Conservation (phyloP, 2,329 filamentous ascomycete genomes). For the Aspergillus floridensis region DNA sequence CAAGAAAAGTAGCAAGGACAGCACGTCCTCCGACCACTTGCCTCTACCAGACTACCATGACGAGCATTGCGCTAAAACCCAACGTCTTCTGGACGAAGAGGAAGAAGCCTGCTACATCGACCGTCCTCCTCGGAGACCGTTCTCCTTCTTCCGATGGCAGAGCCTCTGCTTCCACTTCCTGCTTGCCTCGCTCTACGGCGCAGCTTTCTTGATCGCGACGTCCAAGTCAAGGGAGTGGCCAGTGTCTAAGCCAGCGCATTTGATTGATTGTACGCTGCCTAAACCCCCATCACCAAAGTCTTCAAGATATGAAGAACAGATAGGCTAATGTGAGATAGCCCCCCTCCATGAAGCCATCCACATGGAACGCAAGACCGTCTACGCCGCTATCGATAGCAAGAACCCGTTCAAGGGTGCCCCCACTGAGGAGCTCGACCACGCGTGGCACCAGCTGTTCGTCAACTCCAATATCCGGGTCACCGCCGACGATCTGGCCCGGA, state of each 20-base stretch:
- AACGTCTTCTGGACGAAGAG: background rate
- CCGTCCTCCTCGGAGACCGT: no score
- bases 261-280: background rate
- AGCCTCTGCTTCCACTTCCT: background rate
- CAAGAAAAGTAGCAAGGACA: background rate
- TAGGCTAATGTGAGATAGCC: background rate
- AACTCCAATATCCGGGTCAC: background rate
- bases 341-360: background rate
- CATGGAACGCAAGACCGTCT: background rate
- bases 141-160: background rate
- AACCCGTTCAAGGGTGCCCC: constrained; percentile 1
- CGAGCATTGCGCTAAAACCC: background rate
- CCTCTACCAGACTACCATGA: background rate
- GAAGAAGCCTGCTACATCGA: background rate
- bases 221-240: background rate
- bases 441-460: background rate
- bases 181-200: background rate
- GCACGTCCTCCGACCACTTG: background rate
- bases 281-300: no score
- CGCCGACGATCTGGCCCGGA: background rate
- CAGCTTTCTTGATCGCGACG: background rate
- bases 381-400: background rate
- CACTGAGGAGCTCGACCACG: background rate
- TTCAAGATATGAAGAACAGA: no score
- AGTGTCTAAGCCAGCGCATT: background rate